Percentiles rank a stretch among this genome's conserved stretches.
phyloP scores from a whole-genome alignment of 192 early-diverging fungal genomes.

The Glomus cerebriforme region DNA sequence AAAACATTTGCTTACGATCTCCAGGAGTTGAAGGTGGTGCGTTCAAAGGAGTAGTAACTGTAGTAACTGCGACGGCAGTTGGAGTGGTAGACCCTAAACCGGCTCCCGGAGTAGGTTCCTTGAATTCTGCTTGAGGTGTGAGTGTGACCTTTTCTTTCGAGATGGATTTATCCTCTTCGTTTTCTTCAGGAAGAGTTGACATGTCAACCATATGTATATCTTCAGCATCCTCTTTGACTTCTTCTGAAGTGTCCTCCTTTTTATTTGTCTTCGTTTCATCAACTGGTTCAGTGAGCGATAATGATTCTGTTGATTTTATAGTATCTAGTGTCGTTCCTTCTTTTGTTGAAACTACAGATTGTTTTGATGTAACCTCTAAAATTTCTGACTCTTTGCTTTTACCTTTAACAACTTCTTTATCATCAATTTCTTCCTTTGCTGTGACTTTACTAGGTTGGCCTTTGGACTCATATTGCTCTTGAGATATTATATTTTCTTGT shows the following conservation, averaged over 20 bases:
- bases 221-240: neutral
- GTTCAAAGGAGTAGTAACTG: neutral
- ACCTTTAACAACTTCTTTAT: neutral
- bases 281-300: neutral
- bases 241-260: slow-evolving; percentile 2
- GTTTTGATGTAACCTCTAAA: neutral
- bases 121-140: neutral
- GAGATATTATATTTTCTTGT: neutral
- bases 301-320: neutral
- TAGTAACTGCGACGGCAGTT: neutral
- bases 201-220: slow-evolving; percentile 7
- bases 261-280: neutral
- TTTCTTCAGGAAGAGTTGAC: slow-evolving; percentile 2
- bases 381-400: neutral
- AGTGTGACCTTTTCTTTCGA: neutral
- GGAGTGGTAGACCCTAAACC: neutral
- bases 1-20: neutral
- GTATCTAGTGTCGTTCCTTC: neutral
- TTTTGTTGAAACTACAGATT: neutral
- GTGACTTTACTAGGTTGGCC: neutral
- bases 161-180: neutral
- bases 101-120: slow-evolving; percentile 13
- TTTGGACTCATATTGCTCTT: neutral
- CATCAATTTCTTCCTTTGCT: neutral
- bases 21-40: slow-evolving; percentile 8